Evolutionary conservation across 2,329 filamentous ascomycete species (phyloP), one percentile per base, ranked within the genome.

Genomic region (Aspergillus glaucus): DNA sequence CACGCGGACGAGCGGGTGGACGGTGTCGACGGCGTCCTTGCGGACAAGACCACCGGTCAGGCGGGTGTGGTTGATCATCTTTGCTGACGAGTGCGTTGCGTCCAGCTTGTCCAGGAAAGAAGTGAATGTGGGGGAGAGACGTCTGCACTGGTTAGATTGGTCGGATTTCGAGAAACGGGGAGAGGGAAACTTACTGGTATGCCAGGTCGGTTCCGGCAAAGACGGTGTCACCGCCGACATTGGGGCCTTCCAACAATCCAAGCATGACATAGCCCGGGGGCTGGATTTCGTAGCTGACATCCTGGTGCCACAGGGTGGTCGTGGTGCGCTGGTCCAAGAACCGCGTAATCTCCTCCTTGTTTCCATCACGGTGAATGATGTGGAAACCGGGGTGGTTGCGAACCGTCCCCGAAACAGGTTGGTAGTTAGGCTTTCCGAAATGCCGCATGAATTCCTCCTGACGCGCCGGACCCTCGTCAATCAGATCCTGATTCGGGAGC

Each of bases 41-140:
- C 70, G 67, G 15, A 74, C 68, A 44, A 73, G 54, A 22, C 71
- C 65, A 28, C 72, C 74, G n/a, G 64, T 69, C 45, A 72, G 55
- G 17, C 62, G 65, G 9, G 69, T 63, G 52, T 72, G 68, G 28
- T 56, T 57, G 55, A 75, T 75, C 69, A 75, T 70, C 47, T 74
- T 75, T 15, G 68, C 58, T 5, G 69, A 71, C 2, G 67, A 65
- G 55, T 73, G 70, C n/a, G 68, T 62, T 8, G 64, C 66, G 17
- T 63, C 60, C 28, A 73, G 59, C 46, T 42, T 59, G 50, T 60
- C 69, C 37, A 61, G 63, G 51, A 53, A 67, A 24, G 42, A 61
- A 51, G 78, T 3, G 73, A 78, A 50, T 73, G 79, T 57, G 70
- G 81, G 47, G 66, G 79, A 53, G 71, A 81, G 60, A n/a, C 65